Conservation (phyloP, 345 rosid genomes). For the Salix viminalis region DNA sequence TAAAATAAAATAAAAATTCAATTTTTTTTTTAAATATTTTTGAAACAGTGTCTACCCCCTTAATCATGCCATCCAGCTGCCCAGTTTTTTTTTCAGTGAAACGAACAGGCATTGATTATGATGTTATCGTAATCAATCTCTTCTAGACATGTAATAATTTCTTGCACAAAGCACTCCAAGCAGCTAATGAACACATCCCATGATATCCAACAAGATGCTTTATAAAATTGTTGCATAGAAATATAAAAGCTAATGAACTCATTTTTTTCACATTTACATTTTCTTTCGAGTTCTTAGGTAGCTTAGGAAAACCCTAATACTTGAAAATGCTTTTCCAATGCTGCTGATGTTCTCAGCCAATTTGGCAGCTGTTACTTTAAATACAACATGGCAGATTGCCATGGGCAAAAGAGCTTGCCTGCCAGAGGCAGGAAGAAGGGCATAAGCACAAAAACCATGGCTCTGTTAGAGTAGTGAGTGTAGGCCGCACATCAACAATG, state of each 20-base stretch:
- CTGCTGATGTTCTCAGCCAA: neutral
- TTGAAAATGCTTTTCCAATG: neutral
- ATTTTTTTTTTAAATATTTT: no score
- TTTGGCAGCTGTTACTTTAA: neutral
- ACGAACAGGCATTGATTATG: neutral
- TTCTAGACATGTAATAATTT: neutral
- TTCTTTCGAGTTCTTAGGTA: slow-evolving; percentile 16
- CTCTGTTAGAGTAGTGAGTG: neutral
- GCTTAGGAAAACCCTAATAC: neutral
- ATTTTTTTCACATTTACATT: slow-evolving; percentile 18
- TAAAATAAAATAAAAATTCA: no score
- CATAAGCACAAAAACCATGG: neutral
- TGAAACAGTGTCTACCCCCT: no score
- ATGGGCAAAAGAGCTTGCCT: neutral
- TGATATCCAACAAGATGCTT: neutral
- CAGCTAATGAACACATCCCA: no score
- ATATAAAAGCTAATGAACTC: slow-evolving; percentile 16
- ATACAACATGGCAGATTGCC: neutral
- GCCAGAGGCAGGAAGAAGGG: neutral
- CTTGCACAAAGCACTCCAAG: neutral
- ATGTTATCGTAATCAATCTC: neutral
- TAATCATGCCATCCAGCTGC: neutral
- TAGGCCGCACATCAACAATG: neutral
- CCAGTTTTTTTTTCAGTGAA: neutral
- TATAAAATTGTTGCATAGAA: neutral